Conservation (phyloP, 2,329 filamentous ascomycete species). For the Aureobasidium sp. region DNA sequence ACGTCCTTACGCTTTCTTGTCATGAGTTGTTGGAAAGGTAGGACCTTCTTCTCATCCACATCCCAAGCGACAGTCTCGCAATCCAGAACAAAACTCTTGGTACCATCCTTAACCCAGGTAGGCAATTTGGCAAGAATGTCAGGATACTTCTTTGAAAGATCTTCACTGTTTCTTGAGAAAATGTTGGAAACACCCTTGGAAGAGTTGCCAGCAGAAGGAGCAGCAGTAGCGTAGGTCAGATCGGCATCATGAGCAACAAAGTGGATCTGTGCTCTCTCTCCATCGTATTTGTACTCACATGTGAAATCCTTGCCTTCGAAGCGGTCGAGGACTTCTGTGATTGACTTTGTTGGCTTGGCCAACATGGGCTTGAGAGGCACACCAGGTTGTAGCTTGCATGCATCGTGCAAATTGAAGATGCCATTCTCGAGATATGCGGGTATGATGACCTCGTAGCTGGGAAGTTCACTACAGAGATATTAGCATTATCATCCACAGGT, state of each 20-base stretch:
- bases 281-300: slow-evolving; percentile 98
- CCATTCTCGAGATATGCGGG: slow-evolving; percentile 83
- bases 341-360: slow-evolving; percentile 95
- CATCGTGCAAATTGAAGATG: slow-evolving; percentile 71
- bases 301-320: slow-evolving; percentile 95
- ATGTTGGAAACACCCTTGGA: slow-evolving; percentile 77
- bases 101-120: slow-evolving; percentile 82
- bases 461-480: slow-evolving; percentile 53
- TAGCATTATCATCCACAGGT: background rate
- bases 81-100: slow-evolving; percentile 94
- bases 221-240: slow-evolving; percentile 55
- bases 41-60: slow-evolving; percentile 83
- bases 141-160: slow-evolving; percentile 94
- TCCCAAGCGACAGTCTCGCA: slow-evolving; percentile 99
- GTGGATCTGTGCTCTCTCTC: slow-evolving; percentile 96
- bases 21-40: slow-evolving; percentile 98
- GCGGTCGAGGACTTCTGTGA: slow-evolving; percentile 92
- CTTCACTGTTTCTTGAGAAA: slow-evolving; percentile 95
- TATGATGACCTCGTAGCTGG: slow-evolving; percentile 91
- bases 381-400: slow-evolving; percentile 86
- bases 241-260: slow-evolving; percentile 79
- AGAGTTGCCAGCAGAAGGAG: slow-evolving; percentile 57
- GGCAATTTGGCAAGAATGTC: slow-evolving; percentile 85
- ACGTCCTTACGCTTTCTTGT: slow-evolving; percentile 97
- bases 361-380: slow-evolving; percentile 97